Evolutionary conservation across 371 early-diverging fungal species (phyloP), one percentile per base, ranked within the genome.

Genomic region (Gilbertella persicaria): DNA sequence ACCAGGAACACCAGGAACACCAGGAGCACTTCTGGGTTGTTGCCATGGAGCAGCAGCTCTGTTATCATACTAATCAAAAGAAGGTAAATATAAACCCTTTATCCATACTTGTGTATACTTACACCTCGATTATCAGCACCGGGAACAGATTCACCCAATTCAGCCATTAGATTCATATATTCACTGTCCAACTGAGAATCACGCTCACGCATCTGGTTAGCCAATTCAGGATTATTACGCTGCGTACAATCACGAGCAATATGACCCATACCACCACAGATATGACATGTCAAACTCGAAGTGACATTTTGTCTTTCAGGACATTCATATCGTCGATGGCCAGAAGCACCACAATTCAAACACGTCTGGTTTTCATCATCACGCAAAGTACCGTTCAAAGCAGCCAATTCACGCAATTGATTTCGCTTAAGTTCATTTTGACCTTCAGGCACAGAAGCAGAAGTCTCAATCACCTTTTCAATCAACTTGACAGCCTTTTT

Each of bases 291-390:
- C 37, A 97, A 68, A 44, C 79, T 91, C 56, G 82, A 83, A 1
- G 96, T 95, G 50, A 92, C 86, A 64, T 94, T 98, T 57, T 80
- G 82, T 29, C 82, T 72, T 62, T 97, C 96, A 14, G 95, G 89
- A 66, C 98, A 98, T 62, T 96, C 96, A 64, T 85, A 96, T 51
- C 85, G 77, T 45, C 93, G 86, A 77, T 98, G 98, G 7, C 97
- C 95, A 41, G 88, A 61, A 14, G 76, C 86, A 58, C 98, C 98
- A 67, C 98, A 98, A 72, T 96, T 95, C 50, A 85, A 75, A 67
- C 97, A 98, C 1, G 92, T 88, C 64, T 94, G 95, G 57, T 88
- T 90, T 69, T 96, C 96, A 63, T 96, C 97, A 59, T 96, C 96
- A 50, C 97, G 84, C 50, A 96, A 76, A 1, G 96, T 96, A 60